Evolutionary conservation across 2,329 filamentous ascomycete species (phyloP).

Genomic region (Colletotrichum salicis): DNA sequence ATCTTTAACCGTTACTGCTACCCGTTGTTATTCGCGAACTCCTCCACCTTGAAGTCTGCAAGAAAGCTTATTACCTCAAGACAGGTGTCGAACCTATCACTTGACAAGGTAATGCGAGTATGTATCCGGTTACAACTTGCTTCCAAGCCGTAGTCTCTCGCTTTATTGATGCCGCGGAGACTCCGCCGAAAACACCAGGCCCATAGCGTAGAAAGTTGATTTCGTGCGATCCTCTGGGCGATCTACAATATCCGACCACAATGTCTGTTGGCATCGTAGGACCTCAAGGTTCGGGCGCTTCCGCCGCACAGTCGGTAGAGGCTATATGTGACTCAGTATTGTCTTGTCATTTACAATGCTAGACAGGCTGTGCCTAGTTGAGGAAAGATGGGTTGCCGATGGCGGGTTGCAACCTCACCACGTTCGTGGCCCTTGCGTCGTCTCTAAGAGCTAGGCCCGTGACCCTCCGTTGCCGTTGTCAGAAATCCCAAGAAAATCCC

Average conservation of each 20-base stretch:
- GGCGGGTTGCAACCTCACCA: slow-evolving; percentile 36
- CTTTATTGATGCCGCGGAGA: not conserved
- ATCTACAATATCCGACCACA: not conserved
- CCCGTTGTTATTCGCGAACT: not conserved
- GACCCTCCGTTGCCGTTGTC: slow-evolving; percentile 7
- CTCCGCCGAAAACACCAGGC: not conserved
- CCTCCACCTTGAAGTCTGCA: not conserved
- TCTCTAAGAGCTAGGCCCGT: slow-evolving; percentile 3
- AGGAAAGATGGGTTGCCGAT: slow-evolving; percentile 30
- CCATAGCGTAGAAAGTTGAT: not conserved
- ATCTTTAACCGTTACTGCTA: not conserved
- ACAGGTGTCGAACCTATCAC: not conserved
- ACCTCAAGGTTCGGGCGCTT: not conserved
- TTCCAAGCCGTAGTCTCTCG: not conserved
- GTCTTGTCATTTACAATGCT: not conserved
- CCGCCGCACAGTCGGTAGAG: not conserved
- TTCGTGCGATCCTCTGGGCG: not conserved
- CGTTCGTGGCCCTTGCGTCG: slow-evolving; percentile 26
- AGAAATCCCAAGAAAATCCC: not conserved
- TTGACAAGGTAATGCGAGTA: not conserved
- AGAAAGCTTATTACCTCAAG: not conserved
- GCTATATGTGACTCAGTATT: slow-evolving; percentile 28
- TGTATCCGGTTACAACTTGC: not conserved
- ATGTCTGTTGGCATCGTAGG: not conserved
- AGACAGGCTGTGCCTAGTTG: slow-evolving; percentile 20